These are phyloP conservation scores for Paecilomyces sp. DNA, from an alignment of 2,329 filamentous ascomycete genomes.

Conservation along the genomic window DNA sequence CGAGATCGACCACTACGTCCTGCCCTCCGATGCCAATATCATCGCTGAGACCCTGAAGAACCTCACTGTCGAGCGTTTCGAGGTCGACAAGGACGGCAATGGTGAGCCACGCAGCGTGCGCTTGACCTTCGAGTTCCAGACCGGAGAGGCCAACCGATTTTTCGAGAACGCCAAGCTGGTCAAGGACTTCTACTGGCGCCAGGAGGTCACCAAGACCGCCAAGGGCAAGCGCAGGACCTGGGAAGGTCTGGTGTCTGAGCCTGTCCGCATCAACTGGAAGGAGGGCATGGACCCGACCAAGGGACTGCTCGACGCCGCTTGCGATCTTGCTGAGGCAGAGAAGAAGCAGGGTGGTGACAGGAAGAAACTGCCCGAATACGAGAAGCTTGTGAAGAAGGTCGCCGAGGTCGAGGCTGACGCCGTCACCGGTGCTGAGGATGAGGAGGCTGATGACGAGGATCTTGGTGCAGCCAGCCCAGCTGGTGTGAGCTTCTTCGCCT, in stretches of 20 bases:
- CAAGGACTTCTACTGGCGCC: slow-evolving; percentile 88
- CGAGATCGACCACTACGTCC: slow-evolving; percentile 83
- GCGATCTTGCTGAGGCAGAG: slow-evolving; percentile 61
- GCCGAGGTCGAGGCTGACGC: slow-evolving; percentile 29
- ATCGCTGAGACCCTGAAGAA: slow-evolving; percentile 61
- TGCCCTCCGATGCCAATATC: slow-evolving; percentile 64
- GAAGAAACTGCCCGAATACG: slow-evolving; percentile 44
- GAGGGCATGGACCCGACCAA: slow-evolving; percentile 74
- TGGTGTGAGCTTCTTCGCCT: slow-evolving; percentile 75
- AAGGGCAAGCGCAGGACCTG: slow-evolving; percentile 49
- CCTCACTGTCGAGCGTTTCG: slow-evolving; percentile 71
- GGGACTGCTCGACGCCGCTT: slow-evolving; percentile 68
- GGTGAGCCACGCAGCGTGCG: slow-evolving; percentile 76
- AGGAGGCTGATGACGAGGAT: slow-evolving; percentile 38
- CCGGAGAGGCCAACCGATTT: slow-evolving; percentile 60
- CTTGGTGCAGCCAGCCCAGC: slow-evolving; percentile 45
- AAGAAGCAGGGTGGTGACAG: slow-evolving; percentile 49
- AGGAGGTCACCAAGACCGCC: slow-evolving; percentile 40
- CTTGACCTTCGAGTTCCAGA: slow-evolving; percentile 68
- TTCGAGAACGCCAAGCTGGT: slow-evolving; percentile 72
- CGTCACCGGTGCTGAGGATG: slow-evolving; percentile 18
- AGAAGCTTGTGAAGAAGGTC: slow-evolving; percentile 47
- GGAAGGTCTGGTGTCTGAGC: slow-evolving; percentile 77
- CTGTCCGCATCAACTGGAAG: slow-evolving; percentile 84
- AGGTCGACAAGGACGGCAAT: slow-evolving; percentile 52